Base-by-base conservation (phyloP, 805 yeast species). In the Clavispora asparagi region DNA sequence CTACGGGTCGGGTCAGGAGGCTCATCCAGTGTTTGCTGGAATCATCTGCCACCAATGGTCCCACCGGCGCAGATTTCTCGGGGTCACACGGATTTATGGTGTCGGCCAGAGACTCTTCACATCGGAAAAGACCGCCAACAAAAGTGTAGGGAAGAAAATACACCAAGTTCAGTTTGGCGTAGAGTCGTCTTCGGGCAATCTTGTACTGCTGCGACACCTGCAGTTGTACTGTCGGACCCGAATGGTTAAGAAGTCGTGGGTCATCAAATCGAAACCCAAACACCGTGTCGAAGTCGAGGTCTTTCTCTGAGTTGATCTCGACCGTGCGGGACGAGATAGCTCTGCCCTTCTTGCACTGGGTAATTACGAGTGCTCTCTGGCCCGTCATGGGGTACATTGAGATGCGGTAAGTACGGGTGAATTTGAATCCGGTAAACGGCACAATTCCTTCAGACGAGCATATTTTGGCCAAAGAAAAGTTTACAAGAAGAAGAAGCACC, bases 111-210 rank as follows among this genome's bases (percentile, higher is more conserved):
- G 37, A 5, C 14, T 11, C 31, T 33, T 23, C 26, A 54, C 86
- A 81, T 45, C 72, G 71, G 59, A 74, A 85, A 2, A 85, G 53
- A 0, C 82, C 89, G 6, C 91, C 92, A 2, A 85, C 77, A 64
- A 78, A 77, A 0, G 81, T 73, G 16, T 72, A 66, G 0, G 89
- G 87, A 13, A 78, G 64, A 55, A 71, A 81, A 7, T 80, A 56
- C 1, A 76, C 70, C 10, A 73, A 42, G 27, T 71, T 61, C 42
- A 80, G 65, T 11, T 58, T 59, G 0, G 79, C 77, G 54, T 77
- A 82, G 51, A 76, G 73, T 51, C 74, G 73, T 37, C 82, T 68
- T 53, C 90, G 71, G 16, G 61, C 86, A 46, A 83, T 59, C 47
- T 82, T 79, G 55, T 74, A 82, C 9, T 33, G 37, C 25, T 33